Base-by-base conservation (phyloP, 805 yeast species). In the Teunomyces funiuensis region DNA sequence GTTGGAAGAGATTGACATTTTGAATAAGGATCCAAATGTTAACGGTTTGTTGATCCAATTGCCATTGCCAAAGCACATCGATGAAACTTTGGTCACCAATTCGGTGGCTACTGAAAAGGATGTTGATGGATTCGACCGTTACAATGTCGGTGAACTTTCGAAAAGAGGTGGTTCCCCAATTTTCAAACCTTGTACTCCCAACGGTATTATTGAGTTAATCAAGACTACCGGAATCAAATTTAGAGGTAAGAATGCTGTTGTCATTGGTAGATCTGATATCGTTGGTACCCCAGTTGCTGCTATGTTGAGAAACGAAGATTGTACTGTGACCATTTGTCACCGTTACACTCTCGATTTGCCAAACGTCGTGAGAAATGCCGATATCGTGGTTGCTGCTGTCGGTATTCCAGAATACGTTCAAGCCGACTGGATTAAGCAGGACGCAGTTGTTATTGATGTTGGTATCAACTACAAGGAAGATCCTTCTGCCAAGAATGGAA, bases 231-330 rank as follows among this genome's bases (percentile, higher is more conserved):
- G 83, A 6, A 79, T 88, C 18, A 65, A 70, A 23, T 67, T 89
- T 43, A 61, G 77, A n/a, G 97, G 97, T 42, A 79, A 87, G 53
- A 76, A 76, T 47, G 96, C 95, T 14, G 96, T 90, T 44, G 98
- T 91, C 16, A 71, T 93, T 45, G 98, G 99, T 41, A 80, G 98
- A 60, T 86, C 96, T 15, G 97, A 93, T 60, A 91, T 91, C 53
- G 99, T 91, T 28, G 99, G 99, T 43, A 81, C 85, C 37, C 99
- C 99, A 28, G 89, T 90, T 10, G 85, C 97, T 4, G 81, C 86
- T 47, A 71, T 91, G 61, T 76, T 91, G 57, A 83, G 84, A 53
- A 80, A 84, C 44, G 78, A 76, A 43, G 88, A 90, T 58, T 85
- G 88, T 38, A 91, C 98, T 2, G 98, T 91, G 29, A 88, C 97